Evolutionary conservation across 2,329 filamentous ascomycete species (phyloP), one percentile per base, ranked within the genome.

Genomic region (Cercospora citrullina): DNA sequence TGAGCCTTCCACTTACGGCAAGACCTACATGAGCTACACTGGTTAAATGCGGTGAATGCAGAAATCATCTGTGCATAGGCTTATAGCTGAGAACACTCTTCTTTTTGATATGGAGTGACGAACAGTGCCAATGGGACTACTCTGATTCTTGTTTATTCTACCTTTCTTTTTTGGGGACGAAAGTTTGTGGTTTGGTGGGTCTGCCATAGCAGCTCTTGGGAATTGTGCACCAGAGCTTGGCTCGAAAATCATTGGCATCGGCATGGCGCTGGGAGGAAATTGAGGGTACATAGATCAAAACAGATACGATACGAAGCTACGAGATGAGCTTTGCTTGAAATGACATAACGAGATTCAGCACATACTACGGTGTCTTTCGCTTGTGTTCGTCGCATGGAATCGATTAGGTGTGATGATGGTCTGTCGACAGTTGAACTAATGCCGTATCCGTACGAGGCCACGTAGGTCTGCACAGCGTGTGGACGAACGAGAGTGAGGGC

Each of bases 1-100:
- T n/a, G 72, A 71, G 72, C 74, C 73, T 23, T 75, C 72, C 14
- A 69, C 66, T 16, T 74, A 75, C 64, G 77, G 77, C 39, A 68
- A 64, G 59, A 75, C 73, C 14, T 79, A 77, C 72, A 72, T 68
- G 68, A 68, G 60, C 45, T 72, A 72, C 68, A 69, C 68, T 61
- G 69, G 65, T 63, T 68, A 68, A 53, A 10, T 28, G 48, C 31
- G 23, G 23, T 14, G 23, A 28, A 59, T 48, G 33, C 14, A 9
- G 6, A n/a, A 26, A 4, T 7, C 9, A 28, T 23, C 23, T 45
- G 31, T 64, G 51, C 26, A 21, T 64, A 39, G 31, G 55, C 55
- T 36, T 14, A 59, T 23, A 31, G 55, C 55, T 64, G 53, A 31
- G 21, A 16, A 57, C 45, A 48, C 62, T 21, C 4, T 63, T 28